These are phyloP conservation scores for Candida glaebosa DNA, from an alignment of 805 yeast genomes.

Conservation along the genomic window DNA sequence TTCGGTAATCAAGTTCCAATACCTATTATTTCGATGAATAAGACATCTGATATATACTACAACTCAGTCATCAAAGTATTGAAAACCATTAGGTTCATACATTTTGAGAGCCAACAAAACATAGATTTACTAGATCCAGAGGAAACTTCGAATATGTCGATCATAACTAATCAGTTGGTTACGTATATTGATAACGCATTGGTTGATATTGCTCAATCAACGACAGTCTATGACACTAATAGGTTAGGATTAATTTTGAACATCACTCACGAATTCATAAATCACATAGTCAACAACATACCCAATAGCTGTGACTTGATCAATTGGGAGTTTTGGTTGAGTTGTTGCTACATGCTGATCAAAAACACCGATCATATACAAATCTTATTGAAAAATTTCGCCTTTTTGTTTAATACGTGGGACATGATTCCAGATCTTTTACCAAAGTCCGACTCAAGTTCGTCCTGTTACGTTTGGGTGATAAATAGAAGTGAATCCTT, in stretches of 20 bases:
- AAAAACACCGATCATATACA: conserved; percentile 55
- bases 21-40: conserved; percentile 7
- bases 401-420: conserved; percentile 74
- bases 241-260: conserved; percentile 39
- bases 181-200: conserved; percentile 31
- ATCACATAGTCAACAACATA: conserved; percentile 24
- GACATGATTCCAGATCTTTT: conserved; percentile 51
- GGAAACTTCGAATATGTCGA: background rate
- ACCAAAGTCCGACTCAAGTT: conserved; percentile 8
- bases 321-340: conserved; percentile 79
- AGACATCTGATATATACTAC: conserved; percentile 26
- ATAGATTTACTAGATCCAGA: background rate
- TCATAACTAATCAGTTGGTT: conserved; percentile 14
- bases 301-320: conserved; percentile 20
- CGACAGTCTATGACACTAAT: conserved; percentile 35
- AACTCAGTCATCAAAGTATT: conserved; percentile 39
- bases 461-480: conserved; percentile 34
- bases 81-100: conserved; percentile 25
- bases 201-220: conserved; percentile 29
- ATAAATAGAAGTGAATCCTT: conserved; percentile 34
- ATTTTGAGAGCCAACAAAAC: background rate
- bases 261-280: conserved; percentile 36
- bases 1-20: background rate
- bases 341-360: conserved; percentile 57
- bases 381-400: conserved; percentile 58